Evolutionary conservation across 345 rosid species (phyloP).

Genomic region (Boechera divaricarpa): DNA sequence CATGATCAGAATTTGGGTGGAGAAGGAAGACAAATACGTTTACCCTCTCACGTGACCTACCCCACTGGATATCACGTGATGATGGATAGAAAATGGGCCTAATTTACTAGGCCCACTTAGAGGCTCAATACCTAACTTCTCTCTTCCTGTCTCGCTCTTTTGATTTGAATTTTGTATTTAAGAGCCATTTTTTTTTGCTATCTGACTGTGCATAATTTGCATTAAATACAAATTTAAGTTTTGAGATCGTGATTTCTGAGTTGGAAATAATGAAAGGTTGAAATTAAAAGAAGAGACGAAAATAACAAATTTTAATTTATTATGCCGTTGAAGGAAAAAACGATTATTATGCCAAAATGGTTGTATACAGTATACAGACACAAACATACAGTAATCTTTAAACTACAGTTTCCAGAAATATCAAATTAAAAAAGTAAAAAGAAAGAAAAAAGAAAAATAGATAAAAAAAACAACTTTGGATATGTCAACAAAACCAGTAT

Average conservation of each 20-base stretch:
- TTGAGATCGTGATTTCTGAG: slow-evolving; percentile 19
- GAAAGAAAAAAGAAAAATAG: neutral
- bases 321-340: neutral
- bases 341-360: slow-evolving; percentile 10
- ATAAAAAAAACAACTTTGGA: too few relatives aligned
- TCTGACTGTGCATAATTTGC: slow-evolving; percentile 14
- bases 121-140: neutral
- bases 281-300: neutral
- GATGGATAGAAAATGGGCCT: slow-evolving; percentile 14
- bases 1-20: neutral
- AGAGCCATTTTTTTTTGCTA: neutral
- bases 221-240: neutral
- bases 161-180: neutral
- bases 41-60: slow-evolving; percentile 3
- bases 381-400: neutral
- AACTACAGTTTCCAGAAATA: slow-evolving; percentile 18
- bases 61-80: slow-evolving; percentile 11
- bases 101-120: slow-evolving; percentile 8
- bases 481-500: too few relatives aligned
- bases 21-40: slow-evolving; percentile 4
- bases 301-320: neutral
- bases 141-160: neutral
- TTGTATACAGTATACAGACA: neutral
- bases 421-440: neutral
- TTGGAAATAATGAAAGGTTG: neutral